phyloP scores from a whole-genome alignment of 2,329 filamentous ascomycete species.

The Aspergillus neoniger region DNA sequence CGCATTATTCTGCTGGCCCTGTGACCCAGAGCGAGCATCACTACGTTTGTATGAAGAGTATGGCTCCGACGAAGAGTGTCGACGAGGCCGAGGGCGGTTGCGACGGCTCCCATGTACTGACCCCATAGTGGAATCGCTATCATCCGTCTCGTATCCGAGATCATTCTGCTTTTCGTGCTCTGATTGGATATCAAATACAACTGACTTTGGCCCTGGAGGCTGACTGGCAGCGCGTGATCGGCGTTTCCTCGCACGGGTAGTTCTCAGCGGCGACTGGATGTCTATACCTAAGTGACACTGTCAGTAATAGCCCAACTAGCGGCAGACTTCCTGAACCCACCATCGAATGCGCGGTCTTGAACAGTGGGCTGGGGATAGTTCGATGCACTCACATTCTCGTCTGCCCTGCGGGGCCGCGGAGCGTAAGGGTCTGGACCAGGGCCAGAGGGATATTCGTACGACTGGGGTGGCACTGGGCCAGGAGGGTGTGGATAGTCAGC shows the following conservation, averaged over 20 bases:
- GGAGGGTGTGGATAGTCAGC: slow-evolving; percentile 47
- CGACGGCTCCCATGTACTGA: slow-evolving; percentile 23
- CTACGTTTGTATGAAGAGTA: slow-evolving; percentile 12
- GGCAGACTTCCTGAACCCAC: slow-evolving; percentile 40
- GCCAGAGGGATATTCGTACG: slow-evolving; percentile 41
- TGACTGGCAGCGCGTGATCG: slow-evolving; percentile 27
- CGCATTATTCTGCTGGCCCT: slow-evolving; percentile 6
- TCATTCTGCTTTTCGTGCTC: slow-evolving; percentile 20
- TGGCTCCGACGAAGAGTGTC: slow-evolving; percentile 28
- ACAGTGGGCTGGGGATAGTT: slow-evolving; percentile 38
- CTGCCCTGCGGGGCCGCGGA: slow-evolving; percentile 41
- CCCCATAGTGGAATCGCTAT: slow-evolving; percentile 42
- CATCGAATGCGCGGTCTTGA: slow-evolving; percentile 42
- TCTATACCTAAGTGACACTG: slow-evolving; percentile 25
- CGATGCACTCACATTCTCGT: slow-evolving; percentile 54
- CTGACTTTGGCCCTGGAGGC: slow-evolving; percentile 34
- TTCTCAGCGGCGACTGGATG: slow-evolving; percentile 10
- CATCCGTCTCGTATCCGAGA: slow-evolving; percentile 46
- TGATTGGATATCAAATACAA: slow-evolving; percentile 34
- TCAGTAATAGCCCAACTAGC: slow-evolving; percentile 5
- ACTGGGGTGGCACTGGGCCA: slow-evolving; percentile 40
- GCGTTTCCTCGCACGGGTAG: slow-evolving; percentile 12
- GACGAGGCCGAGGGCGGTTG: slow-evolving; percentile 25
- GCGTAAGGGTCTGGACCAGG: slow-evolving; percentile 43
- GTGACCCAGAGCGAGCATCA: not conserved